phyloP scores from a whole-genome alignment of 75 land plant genomes.

The Picea glauca region DNA sequence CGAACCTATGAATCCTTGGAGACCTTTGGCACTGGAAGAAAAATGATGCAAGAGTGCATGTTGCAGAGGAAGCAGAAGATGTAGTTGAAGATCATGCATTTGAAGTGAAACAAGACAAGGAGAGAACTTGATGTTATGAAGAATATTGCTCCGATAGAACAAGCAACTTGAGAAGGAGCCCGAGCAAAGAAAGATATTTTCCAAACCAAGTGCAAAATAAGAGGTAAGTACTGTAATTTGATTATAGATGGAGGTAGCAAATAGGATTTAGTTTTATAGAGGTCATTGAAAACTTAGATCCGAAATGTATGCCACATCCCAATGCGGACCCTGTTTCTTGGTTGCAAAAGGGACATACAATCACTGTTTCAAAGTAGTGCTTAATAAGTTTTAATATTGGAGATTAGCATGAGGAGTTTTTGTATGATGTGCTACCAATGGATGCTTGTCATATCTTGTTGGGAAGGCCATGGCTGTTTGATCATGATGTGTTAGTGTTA shows the following conservation, averaged over 20 bases:
- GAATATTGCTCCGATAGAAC: background rate
- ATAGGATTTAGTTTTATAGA: background rate
- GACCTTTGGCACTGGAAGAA: background rate
- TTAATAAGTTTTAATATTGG: background rate
- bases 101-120: background rate
- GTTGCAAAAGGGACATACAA: constrained; percentile 5
- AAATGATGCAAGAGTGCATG: background rate
- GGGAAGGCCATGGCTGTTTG: background rate
- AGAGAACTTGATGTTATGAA: background rate
- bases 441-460: constrained; percentile 10
- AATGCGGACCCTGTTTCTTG: background rate
- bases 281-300: background rate
- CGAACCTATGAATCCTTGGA: background rate
- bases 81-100: background rate
- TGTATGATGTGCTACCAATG: background rate
- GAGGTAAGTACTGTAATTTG: background rate
- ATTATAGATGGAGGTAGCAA: background rate
- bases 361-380: background rate
- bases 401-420: background rate
- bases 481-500: background rate
- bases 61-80: background rate
- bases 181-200: background rate
- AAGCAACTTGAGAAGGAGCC: background rate
- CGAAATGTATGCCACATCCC: background rate
- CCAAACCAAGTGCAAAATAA: background rate